These are phyloP conservation scores for Dentiscutata heterogama DNA, from an alignment of 371 early-diverging fungal genomes.

Conservation along the genomic window DNA sequence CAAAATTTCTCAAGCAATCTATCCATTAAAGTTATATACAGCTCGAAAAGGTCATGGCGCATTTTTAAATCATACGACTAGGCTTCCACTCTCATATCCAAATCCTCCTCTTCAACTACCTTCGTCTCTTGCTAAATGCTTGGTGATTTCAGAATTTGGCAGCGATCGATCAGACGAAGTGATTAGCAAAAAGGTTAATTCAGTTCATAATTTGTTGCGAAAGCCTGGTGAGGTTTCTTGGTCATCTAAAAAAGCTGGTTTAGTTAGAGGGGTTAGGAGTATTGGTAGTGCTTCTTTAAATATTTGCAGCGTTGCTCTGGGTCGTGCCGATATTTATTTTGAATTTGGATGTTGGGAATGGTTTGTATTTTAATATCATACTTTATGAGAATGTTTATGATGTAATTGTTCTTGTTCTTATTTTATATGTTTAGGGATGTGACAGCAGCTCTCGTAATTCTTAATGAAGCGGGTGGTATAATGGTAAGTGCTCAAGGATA, in stretches of 20 bases:
- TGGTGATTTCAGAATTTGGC: slow-evolving; percentile 89
- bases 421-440: slow-evolving; percentile 72
- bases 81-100: slow-evolving; percentile 65
- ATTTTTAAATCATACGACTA: slow-evolving; percentile 62
- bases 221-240: slow-evolving; percentile 49
- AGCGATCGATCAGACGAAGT: slow-evolving; percentile 69
- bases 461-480: slow-evolving; percentile 80
- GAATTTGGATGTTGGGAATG: slow-evolving; percentile 89
- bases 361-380: slow-evolving; percentile 47
- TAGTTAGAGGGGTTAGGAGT: slow-evolving; percentile 80
- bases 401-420: neutral
- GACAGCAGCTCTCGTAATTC: slow-evolving; percentile 79
- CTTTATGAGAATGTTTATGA: no score
- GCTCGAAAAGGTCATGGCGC: slow-evolving; percentile 77
- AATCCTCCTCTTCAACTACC: slow-evolving; percentile 66
- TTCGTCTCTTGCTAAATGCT: slow-evolving; percentile 67
- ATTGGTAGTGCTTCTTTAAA: slow-evolving; percentile 87
- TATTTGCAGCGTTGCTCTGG: slow-evolving; percentile 84
- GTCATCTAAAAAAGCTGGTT: slow-evolving; percentile 55
- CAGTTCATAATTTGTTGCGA: slow-evolving; percentile 64
- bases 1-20: neutral
- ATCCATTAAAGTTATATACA: slow-evolving; percentile 62
- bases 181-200: slow-evolving; percentile 73
- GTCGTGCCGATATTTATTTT: slow-evolving; percentile 89
- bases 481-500: slow-evolving; percentile 67